Percentiles rank a stretch among this genome's conserved stretches.
Evolutionary conservation across 495 filamentous ascomycete species (phyloP).

Genomic region (Penicillium pulvis): DNA sequence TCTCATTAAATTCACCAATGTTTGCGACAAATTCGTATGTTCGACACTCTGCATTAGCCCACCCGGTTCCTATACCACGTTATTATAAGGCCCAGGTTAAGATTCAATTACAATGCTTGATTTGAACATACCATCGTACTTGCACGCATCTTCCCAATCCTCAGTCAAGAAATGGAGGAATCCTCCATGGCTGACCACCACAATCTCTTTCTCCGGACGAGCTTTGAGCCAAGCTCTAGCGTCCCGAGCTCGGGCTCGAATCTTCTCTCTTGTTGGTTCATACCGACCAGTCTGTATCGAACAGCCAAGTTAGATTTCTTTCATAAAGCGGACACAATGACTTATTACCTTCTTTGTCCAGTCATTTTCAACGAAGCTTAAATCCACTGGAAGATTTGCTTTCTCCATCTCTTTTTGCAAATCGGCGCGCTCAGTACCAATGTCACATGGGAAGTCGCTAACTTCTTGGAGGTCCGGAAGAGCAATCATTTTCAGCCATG

Average conservation of each 20-base stretch:
- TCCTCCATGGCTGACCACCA: slow-evolving; percentile 63
- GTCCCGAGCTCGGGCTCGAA: slow-evolving; percentile 58
- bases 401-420: slow-evolving; percentile 66
- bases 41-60: slow-evolving; percentile 74
- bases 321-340: neutral
- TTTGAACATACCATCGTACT: slow-evolving; percentile 41
- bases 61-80: slow-evolving; percentile 61
- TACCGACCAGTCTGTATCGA: slow-evolving; percentile 41
- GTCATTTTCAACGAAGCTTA: slow-evolving; percentile 48
- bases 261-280: slow-evolving; percentile 48
- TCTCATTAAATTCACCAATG: slow-evolving; percentile 11
- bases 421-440: slow-evolving; percentile 50
- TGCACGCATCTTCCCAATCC: slow-evolving; percentile 62
- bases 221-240: slow-evolving; percentile 60
- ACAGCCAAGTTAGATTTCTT: slow-evolving; percentile 2
- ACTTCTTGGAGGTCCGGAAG: slow-evolving; percentile 76
- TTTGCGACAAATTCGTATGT: slow-evolving; percentile 60
- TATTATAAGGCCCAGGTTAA: neutral
- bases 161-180: slow-evolving; percentile 70
- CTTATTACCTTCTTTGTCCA: slow-evolving; percentile 61
- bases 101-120: neutral
- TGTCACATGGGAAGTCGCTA: slow-evolving; percentile 69
- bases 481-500: slow-evolving; percentile 48
- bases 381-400: slow-evolving; percentile 52
- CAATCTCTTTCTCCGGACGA: slow-evolving; percentile 52